A percentile compares a stretch with the other conserved stretches of the same genome.
Evolutionary conservation across 805 yeast genomes (phyloP).

Genomic region (Sugiyamaella marilandica): DNA sequence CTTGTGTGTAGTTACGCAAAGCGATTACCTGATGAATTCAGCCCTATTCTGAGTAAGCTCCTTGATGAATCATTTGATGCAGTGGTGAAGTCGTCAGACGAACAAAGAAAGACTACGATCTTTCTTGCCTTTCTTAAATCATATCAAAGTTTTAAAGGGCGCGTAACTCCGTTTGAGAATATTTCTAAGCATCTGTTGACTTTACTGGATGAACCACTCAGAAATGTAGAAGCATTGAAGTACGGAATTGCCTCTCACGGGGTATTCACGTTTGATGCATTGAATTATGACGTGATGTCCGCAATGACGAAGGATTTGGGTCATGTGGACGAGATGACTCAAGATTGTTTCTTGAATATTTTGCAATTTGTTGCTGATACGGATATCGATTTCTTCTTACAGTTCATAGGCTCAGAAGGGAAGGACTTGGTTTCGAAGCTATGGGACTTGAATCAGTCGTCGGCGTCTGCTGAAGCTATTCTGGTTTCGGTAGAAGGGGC

Average conservation of each 20-base stretch:
- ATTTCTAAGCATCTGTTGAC: neutral
- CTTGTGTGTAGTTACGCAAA: neutral
- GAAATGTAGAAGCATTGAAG: neutral
- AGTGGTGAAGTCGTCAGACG: neutral
- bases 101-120: neutral
- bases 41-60: neutral
- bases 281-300: neutral
- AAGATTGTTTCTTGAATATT: neutral
- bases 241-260: conserved; percentile 17
- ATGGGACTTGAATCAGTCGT: conserved; percentile 15
- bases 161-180: conserved; percentile 1
- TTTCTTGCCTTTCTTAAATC: neutral
- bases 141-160: neutral
- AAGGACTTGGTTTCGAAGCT: conserved; percentile 14
- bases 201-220: neutral
- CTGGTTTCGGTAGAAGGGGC: neutral
- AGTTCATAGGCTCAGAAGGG: conserved; percentile 4
- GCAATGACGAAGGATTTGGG: neutral
- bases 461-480: neutral
- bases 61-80: neutral
- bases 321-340: neutral
- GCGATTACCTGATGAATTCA: neutral
- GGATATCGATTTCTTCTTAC: neutral
- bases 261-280: conserved; percentile 13
- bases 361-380: neutral